Evolutionary conservation across 345 rosid species (phyloP), one percentile per base, ranked within the genome.

Genomic region (Punica granatum): DNA sequence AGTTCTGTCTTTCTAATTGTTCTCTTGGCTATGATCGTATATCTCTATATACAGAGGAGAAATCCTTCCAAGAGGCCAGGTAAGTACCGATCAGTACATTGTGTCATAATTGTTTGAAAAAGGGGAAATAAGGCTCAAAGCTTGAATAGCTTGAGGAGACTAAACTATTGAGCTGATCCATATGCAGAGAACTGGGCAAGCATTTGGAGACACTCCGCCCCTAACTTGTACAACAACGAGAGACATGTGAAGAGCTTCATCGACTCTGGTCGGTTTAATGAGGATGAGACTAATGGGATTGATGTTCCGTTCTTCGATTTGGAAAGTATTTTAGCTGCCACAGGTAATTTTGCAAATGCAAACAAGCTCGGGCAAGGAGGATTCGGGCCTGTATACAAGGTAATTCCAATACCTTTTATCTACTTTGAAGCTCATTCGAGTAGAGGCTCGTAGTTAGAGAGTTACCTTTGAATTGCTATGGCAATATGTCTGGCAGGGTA

Each of bases 281-380:
- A 83, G 75, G 88, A 85, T 7, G 79, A 81, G 60, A 69, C 65
- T 54, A 71, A 74, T 7, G 85, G 77, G 67, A 78, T 85, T 30
- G 84, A 88, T 59, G 81, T 83, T 37, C 86, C 88, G 23, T 81
- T 68, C 69, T 88, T 82, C 46, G 72, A 79, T n/a, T 66, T 88
- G 53, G 88, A 80, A 72, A 79, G 78, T 63, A 82, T 88, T 42
- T 53, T 85, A 39, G 74, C 69, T 66, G 92, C 96, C n/a, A 92
- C 98, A 3, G 64, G 81, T 14, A 79, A 72, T 68, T 92, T 89
- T 81, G 77, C 96, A 6, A 71, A 51, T 7, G 86, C 79, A 58
- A 90, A 86, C 78, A 88, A 81, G 74, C 80, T 85, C 34, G 94
- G 97, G 26, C 87, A 85, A 69, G 97, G 94, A 21, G 90, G 95